A percentile compares a stretch with the other conserved stretches of the same genome.
phyloP scores from a whole-genome alignment of 2,329 filamentous ascomycete genomes.

The Ilyonectria mors-panacis region DNA sequence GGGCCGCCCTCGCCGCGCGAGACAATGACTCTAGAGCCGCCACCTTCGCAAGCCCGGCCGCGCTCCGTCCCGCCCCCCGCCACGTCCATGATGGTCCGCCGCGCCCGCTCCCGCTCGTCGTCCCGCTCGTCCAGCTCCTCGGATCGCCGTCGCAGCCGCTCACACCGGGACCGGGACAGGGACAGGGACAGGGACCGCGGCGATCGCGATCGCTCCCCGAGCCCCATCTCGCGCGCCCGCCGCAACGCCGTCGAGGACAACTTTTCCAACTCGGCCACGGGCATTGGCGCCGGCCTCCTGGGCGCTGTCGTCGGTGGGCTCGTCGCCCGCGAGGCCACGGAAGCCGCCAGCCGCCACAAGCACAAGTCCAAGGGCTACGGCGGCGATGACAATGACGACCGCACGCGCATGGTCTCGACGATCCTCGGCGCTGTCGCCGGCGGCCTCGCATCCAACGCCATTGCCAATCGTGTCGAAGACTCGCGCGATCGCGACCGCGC shows the following conservation, averaged over 20 bases:
- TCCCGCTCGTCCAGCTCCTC: constrained; percentile 35
- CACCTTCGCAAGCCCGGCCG: constrained; percentile 47
- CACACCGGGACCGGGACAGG: constrained; percentile 40
- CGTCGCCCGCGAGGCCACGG: constrained; percentile 65
- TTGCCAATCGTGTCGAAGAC: constrained; percentile 61
- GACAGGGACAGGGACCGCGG: constrained; percentile 45
- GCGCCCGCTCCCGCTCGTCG: constrained; percentile 43
- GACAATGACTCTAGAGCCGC: constrained; percentile 49
- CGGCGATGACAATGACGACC: constrained; percentile 47
- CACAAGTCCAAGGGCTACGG: constrained; percentile 48
- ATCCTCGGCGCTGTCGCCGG: constrained; percentile 69
- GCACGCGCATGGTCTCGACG: constrained; percentile 61
- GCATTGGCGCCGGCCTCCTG: constrained; percentile 66
- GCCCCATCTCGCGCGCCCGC: constrained; percentile 59
- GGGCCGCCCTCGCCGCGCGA: constrained; percentile 43
- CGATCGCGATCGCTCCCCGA: constrained; percentile 44
- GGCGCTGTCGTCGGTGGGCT: constrained; percentile 70
- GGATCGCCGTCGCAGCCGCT: constrained; percentile 40
- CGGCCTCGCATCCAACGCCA: constrained; percentile 67
- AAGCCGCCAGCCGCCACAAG: constrained; percentile 55
- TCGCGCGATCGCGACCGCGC: constrained; percentile 52
- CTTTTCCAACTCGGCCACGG: constrained; percentile 64
- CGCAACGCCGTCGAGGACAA: constrained; percentile 60
- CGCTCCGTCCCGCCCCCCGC: constrained; percentile 53
- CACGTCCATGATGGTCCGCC: constrained; percentile 47